Evolutionary conservation across 2,329 filamentous ascomycete species (phyloP), one percentile per base, ranked within the genome.

Genomic region (Podosphaera aphanis): DNA sequence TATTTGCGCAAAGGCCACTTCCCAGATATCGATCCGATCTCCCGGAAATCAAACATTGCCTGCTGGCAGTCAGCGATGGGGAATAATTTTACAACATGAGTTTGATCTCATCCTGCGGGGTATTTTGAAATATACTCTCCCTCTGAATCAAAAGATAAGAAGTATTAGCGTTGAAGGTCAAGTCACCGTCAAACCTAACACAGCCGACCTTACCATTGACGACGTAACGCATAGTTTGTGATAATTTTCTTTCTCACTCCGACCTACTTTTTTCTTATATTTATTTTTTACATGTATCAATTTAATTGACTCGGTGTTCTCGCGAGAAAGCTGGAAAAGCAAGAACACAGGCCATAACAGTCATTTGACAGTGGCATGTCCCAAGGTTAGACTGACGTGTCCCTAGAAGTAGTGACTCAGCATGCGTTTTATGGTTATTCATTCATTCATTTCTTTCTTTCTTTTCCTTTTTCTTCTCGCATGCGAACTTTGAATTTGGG

Each of bases 51-150:
- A 77, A 54, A 95, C 90, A 0, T 77, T 84, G 57, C 67, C 73
- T 38, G 81, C 82, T 36, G 90, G 88, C 7, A 79, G 78, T 1
- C 76, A 81, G 57, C 75, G 86, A 11, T 98, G 90, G 90, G 84
- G 93, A 59, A 73, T 77, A 49, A 86, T 95, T 41, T 68, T 94
- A 44, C 75, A 92, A 52, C 82, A 94, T 60, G 83, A 88, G 39
- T 98, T 95, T 54, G 84, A 94, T 53, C 70, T 98, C 43, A 88
- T 95, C 49, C 73, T 98, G 37, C 79, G 90, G 54, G 90, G 90
- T 19, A 81, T 90, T 13, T 68, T 98, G 53, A 85, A 86, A 57
- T 98, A 98, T 47, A 54, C 55, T n/a, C 64, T 79, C 29, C 74
- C 74, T 2, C 63, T 79, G 45, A 78, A 72, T 53, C 70, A 72